Evolutionary conservation across 805 yeast species (phyloP), one percentile per base, ranked within the genome.

Genomic region (Cyberlindnera xylosilytica): DNA sequence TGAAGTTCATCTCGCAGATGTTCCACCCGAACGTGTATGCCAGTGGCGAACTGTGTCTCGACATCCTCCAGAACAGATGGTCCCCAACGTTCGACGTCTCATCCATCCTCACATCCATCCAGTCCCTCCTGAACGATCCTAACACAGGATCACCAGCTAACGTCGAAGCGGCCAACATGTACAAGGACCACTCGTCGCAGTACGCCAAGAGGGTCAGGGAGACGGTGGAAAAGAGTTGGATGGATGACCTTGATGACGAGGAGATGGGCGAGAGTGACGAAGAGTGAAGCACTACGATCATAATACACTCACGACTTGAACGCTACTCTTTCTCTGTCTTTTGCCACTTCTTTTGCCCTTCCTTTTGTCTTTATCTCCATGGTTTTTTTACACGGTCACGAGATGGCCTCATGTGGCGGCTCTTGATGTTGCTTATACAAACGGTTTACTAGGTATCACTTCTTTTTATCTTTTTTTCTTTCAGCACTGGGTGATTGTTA

Each of bases 1-100:
- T 93, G 34, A 84, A 87, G 61, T 93, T 93, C 62, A 70, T 90
- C 30, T 82, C 91, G 47, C 91, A 87, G 56, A 93, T 93, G 97
- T 93, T 93, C 64, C 99, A 93, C 62, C 99, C 99, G 3, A 93
- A 93, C 61, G 98, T 93, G 3, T 93, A 93, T 59, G 96, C 95
- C 9, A 77, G 83, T 36, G 99, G 99, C 20, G 98, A 93, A 58
- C 78, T 93, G 49, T 93, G 99, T 68, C 74, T 93, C 50, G 99
- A 93, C 67, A 93, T 93, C 52, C 70, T 93, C 52, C 99, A 93
- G 62, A 93, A 91, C 68, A 75, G 98, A 61, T 93, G 99, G 99
- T 85, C 96, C 20, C 99, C 99, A 11, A 93, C 99, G 1, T 93
- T 91, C 61, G 99, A 93, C 60, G 99, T 93, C 29, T 89, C 96